Base-by-base conservation (phyloP, 306 rosid genomes). In the Alnus glutinosa region DNA sequence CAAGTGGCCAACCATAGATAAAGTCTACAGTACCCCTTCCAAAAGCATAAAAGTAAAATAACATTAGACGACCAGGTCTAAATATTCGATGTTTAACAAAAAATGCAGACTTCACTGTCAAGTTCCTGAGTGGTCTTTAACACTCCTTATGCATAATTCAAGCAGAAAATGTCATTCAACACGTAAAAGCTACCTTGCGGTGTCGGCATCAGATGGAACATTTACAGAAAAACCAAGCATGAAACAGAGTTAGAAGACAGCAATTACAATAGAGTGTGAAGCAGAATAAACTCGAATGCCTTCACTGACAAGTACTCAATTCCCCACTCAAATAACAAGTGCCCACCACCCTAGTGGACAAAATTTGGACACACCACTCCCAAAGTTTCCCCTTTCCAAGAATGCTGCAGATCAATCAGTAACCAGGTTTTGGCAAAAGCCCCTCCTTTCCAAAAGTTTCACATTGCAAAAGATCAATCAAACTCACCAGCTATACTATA, bases 131-230 rank as follows among this genome's bases (percentile, higher is more conserved):
- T 42, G 49, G 49, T 9, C 72, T 67, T 18, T 61, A 42, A 42
- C 9, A 64, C 34, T 47, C 76, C 77, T 88, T 82, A 88, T 0
- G 91, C 89, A 48, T 88, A 88, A 76, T 88, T 88, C 86, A 88
- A 74, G 61, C 91, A 84, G 76, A 88, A 88, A 46, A 88, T 88
- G 82, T 88, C 91, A 64, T 88, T 88, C 62, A 80, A 78, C 62
- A 88, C 91, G 4, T 69, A 85, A 68, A 83, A 88, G 86, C 91
- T 85, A 28, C 83, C 84, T 76, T 76, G 84, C 59, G 89, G 82
- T 36, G 89, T 83, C 32, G 87, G 91, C 57, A 88, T 85, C 87
- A 88, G 80, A 76, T 88, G 91, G 83, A 88, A 88, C 91, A 88
- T 88, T 89, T 88, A 59, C 32, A 49, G 2, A 83, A 75, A 37